phyloP scores from a whole-genome alignment of 345 rosid genomes.

The Clausena lansium region DNA sequence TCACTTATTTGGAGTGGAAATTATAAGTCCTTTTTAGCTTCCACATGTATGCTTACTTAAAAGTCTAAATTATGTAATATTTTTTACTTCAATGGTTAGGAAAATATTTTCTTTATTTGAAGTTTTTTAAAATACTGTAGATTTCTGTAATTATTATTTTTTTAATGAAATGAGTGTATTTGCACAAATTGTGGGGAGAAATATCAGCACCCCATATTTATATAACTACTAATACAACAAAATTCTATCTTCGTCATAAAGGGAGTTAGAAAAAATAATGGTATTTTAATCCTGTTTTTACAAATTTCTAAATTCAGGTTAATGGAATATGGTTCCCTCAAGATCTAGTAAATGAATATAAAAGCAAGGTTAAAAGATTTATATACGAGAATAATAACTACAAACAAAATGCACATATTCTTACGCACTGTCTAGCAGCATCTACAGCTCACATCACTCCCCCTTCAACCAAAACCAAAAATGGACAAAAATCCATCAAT shows the following conservation, averaged over 20 bases:
- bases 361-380: neutral
- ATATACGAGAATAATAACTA: neutral
- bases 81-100: neutral
- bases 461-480: conserved; percentile 8
- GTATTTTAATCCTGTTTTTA: neutral
- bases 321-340: neutral
- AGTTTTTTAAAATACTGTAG: too few species aligned
- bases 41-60: neutral
- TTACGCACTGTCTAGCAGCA: neutral
- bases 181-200: too few species aligned
- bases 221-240: neutral
- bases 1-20: too few species aligned
- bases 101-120: too few species aligned
- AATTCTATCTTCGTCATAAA: neutral
- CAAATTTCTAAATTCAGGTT: neutral
- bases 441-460: conserved; percentile 4
- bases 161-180: too few species aligned
- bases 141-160: too few species aligned
- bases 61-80: neutral
- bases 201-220: neutral
- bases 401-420: conserved; percentile 20
- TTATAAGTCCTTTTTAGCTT: neutral
- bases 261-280: neutral
- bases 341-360: neutral
- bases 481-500: neutral